A percentile compares a stretch with the other conserved stretches of the same genome.
phyloP scores from a whole-genome alignment of 1,284 basidiomycete genomes.

The Sporisorium exsertum region DNA sequence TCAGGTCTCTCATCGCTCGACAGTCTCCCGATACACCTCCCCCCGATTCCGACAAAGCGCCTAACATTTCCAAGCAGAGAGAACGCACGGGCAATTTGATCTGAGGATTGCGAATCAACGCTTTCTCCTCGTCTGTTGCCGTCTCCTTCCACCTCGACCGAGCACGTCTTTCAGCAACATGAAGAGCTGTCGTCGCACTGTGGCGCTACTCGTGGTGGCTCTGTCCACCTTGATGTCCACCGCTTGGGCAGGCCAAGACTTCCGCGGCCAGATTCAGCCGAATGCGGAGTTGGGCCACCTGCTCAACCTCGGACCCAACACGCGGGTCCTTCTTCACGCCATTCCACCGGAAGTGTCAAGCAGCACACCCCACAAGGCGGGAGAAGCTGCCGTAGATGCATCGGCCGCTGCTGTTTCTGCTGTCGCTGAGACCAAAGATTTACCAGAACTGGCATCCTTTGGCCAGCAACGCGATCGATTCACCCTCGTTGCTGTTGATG shows the following conservation, averaged over 20 bases:
- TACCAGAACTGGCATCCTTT: constrained; percentile 21
- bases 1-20: too few species aligned
- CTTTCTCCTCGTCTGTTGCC: neutral
- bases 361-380: neutral
- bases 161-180: neutral
- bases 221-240: constrained; percentile 16
- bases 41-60: too few species aligned
- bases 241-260: constrained; percentile 28
- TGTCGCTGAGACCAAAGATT: too few species aligned
- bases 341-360: constrained; percentile 17
- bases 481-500: constrained; percentile 44
- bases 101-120: neutral
- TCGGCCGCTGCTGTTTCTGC: too few species aligned
- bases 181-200: neutral
- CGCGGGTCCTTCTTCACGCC: constrained; percentile 33
- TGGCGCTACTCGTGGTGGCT: constrained; percentile 14
- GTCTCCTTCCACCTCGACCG: neutral
- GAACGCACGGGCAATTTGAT: neutral
- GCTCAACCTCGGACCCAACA: constrained; percentile 44
- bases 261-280: constrained; percentile 52
- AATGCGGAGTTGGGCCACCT: constrained; percentile 44
- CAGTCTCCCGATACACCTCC: too few species aligned
- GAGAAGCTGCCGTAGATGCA: too few species aligned
- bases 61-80: too few species aligned
- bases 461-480: constrained; percentile 38